Base-by-base conservation (phyloP, 805 yeast species). In the Scheffersomyces stipitis region DNA sequence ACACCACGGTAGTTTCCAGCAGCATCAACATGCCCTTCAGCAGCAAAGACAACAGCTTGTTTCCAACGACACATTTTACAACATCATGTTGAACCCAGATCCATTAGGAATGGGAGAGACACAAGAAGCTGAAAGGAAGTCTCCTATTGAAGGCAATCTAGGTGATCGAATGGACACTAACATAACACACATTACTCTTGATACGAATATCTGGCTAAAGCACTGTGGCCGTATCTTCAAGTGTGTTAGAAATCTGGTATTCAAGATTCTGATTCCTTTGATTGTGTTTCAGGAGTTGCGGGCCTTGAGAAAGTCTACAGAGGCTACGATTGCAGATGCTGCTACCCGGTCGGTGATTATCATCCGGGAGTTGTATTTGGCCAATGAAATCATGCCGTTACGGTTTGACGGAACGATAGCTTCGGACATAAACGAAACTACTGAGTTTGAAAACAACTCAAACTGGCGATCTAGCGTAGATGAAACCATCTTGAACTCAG, bases 331-430 rank as follows among this genome's bases (percentile, higher is more conserved):
- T 14, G 78, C 87, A 1, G 93, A 85, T 54, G 83, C 89, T 2
- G 91, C 91, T 0, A 83, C 91, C 0, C 63, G 95, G 34, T 85
- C 89, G 1, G 89, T 85, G 5, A 81, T 85, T 3, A 81, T 84
- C 5, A 72, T 83, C 28, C 67, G 90, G 42, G 89, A 83, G 49
- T 61, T 85, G 34, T 80, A 78, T 46, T 54, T 71, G 14, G 80
- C 81, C 30, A 66, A 70, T 32, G 74, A 72, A 34, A 66, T 83
- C 26, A 41, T 78, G 23, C 84, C 88, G 1, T 60, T 82, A 40
- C 68, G 86, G 48, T 80, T 81, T 47, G 83, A 84, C 49, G 90
- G 89, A 28, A 73, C 83, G 3, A 69, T 75, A 29, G 86, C 89
- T 0, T 67, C 78, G 4, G 80, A 81, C 28, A 70, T 83, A 41